Conservation (phyloP, 1,284 basidiomycete genomes). For the Boletus semigastroideus region DNA sequence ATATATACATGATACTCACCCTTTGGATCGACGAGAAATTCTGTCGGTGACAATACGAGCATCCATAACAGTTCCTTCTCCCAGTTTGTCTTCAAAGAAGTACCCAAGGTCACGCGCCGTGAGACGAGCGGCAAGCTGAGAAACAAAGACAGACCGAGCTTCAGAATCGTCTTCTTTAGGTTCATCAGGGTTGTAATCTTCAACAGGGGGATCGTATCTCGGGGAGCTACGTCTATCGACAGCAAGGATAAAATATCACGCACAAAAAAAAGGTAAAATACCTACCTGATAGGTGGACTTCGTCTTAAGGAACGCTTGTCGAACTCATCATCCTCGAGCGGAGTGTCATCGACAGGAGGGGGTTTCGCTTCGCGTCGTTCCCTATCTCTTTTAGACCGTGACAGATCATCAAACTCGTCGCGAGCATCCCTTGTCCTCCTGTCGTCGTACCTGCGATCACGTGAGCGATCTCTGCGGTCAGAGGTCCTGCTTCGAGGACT, state of each 20-base stretch:
- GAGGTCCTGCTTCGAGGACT: constrained; percentile 52
- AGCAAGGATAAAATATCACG: constrained; percentile 11
- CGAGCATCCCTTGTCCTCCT: constrained; percentile 49
- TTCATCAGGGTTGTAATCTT: constrained; percentile 71
- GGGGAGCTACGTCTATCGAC: constrained; percentile 64
- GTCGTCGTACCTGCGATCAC: constrained; percentile 56
- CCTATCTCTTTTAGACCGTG: constrained; percentile 40
- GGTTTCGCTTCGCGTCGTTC: constrained; percentile 37
- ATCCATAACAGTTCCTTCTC: constrained; percentile 90
- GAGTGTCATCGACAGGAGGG: constrained; percentile 28
- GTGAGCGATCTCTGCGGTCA: constrained; percentile 53
- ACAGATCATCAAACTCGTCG: constrained; percentile 59
- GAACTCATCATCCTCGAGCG: constrained; percentile 34
- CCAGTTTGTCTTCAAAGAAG: constrained; percentile 98
- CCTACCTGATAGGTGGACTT: constrained; percentile 44
- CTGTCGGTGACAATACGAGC: constrained; percentile 94
- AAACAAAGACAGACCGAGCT: constrained; percentile 96
- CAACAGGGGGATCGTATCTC: constrained; percentile 63
- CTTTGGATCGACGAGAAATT: constrained; percentile 91
- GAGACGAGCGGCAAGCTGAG: constrained; percentile 93
- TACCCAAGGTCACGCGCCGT: constrained; percentile 95
- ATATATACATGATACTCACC: constrained; percentile 52
- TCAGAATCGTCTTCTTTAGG: constrained; percentile 89
- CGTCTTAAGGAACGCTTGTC: constrained; percentile 32
- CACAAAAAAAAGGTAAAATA: constrained; percentile 20